Conservation (phyloP, 768 basidiomycete genomes). For the Paxillus rubicundulus region DNA sequence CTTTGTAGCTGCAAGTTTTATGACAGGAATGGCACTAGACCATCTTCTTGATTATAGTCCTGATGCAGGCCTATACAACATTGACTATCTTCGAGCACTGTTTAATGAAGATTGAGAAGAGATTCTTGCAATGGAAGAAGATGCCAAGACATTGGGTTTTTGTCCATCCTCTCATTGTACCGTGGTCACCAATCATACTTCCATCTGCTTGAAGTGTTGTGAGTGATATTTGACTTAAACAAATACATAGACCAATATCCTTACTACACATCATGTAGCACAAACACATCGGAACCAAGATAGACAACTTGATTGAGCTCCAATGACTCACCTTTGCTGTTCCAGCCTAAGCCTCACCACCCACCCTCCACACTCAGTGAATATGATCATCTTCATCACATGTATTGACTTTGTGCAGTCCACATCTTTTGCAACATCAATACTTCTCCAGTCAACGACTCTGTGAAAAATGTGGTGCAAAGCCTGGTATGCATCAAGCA, state of each 20-base stretch:
- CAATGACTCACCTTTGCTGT: neutral
- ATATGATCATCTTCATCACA: slow-evolving; percentile 23
- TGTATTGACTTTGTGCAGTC: slow-evolving; percentile 18
- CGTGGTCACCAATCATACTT: neutral
- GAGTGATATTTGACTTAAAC: neutral
- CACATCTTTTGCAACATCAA: slow-evolving; percentile 22
- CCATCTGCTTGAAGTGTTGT: neutral
- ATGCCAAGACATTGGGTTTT: neutral
- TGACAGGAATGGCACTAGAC: neutral
- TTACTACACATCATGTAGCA: neutral
- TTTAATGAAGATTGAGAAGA: neutral
- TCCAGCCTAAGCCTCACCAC: neutral
- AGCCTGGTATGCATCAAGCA: slow-evolving; percentile 22
- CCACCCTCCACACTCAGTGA: slow-evolving; percentile 7
- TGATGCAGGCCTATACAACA: neutral
- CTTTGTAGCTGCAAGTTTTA: neutral
- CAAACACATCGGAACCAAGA: neutral
- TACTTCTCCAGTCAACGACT: slow-evolving; percentile 5
- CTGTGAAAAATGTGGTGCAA: slow-evolving; percentile 17
- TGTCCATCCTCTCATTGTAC: neutral
- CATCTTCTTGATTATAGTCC: neutral
- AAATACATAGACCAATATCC: neutral
- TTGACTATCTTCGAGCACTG: neutral
- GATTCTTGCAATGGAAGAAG: neutral
- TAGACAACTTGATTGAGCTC: neutral